A percentile compares a stretch with the other conserved stretches of the same genome.
Conservation (phyloP, 805 yeast species). For the Metschnikowia henanensis region DNA sequence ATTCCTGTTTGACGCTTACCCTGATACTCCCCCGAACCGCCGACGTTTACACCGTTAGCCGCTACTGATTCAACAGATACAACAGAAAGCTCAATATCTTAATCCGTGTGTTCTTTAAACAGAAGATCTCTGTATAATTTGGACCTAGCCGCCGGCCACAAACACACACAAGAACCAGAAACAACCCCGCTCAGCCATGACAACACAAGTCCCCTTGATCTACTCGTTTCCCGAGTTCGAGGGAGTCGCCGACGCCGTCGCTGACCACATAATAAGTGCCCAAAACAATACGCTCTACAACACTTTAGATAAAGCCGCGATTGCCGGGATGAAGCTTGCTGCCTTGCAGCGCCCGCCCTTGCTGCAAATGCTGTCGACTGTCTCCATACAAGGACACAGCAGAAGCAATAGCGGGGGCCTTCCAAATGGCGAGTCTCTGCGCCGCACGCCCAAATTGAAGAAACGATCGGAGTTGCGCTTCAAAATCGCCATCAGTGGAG, state of each 20-base stretch:
- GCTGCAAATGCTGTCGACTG: constrained; percentile 13
- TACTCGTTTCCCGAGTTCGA: constrained; percentile 89
- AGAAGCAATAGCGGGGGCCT: constrained; percentile 17
- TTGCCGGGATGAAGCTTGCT: constrained; percentile 32
- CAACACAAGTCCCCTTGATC: constrained; percentile 90
- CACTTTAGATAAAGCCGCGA: constrained; percentile 36
- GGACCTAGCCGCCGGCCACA: too few species aligned
- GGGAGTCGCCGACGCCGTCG: constrained; percentile 95
- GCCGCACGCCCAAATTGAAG: constrained; percentile 36
- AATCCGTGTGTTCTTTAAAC: too few species aligned
- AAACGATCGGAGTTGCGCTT: constrained; percentile 69
- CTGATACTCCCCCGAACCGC: too few species aligned
- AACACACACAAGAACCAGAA: not conserved
- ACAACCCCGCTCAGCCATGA: constrained; percentile 47
- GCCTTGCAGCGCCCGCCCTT: constrained; percentile 17
- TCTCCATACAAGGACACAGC: constrained; percentile 15
- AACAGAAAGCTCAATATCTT: too few species aligned
- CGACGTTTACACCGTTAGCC: too few species aligned
- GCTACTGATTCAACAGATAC: too few species aligned
- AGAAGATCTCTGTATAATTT: too few species aligned
- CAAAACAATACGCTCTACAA: constrained; percentile 70
- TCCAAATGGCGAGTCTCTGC: constrained; percentile 8
- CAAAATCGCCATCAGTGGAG: constrained; percentile 91
- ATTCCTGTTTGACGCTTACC: too few species aligned
- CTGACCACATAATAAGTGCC: constrained; percentile 88